These are phyloP conservation scores for Boletus insuetus DNA, from an alignment of 768 basidiomycete species.

Conservation along the genomic window DNA sequence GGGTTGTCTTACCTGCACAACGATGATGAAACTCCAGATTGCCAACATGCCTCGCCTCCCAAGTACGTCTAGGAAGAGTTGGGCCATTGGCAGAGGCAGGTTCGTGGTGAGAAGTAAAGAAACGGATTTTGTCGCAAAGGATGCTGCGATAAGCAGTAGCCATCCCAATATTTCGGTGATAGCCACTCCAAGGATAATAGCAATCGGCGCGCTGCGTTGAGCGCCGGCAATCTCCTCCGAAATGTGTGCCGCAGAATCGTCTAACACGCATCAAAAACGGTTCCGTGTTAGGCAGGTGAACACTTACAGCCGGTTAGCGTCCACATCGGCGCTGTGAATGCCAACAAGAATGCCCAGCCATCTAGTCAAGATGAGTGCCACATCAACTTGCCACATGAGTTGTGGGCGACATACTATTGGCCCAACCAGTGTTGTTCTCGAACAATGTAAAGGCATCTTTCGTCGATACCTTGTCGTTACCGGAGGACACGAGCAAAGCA, in stretches of 20 bases:
- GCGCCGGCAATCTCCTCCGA: constrained; percentile 71
- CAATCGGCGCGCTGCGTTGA: constrained; percentile 60
- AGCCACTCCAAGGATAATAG: constrained; percentile 63
- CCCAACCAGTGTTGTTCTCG: constrained; percentile 72
- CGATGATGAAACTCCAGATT: constrained; percentile 69
- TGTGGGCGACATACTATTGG: constrained; percentile 42
- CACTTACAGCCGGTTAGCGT: constrained; percentile 69
- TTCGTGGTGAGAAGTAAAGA: constrained; percentile 43
- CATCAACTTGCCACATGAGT: background rate
- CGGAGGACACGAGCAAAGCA: constrained; percentile 54
- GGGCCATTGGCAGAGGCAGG: constrained; percentile 69
- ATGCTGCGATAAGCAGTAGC: constrained; percentile 62
- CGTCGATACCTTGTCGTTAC: constrained; percentile 58
- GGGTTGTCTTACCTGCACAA: constrained; percentile 46
- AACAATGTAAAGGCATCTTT: constrained; percentile 65
- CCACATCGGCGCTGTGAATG: constrained; percentile 79
- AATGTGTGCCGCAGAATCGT: constrained; percentile 75
- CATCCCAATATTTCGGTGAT: constrained; percentile 62
- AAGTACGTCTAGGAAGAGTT: constrained; percentile 61
- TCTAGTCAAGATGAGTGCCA: constrained; percentile 35
- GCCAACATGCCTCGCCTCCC: constrained; percentile 71
- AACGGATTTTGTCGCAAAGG: constrained; percentile 60
- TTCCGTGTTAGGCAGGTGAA: background rate
- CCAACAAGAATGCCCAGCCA: constrained; percentile 70
- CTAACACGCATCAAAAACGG: constrained; percentile 31